Base-by-base conservation (phyloP, 495 filamentous ascomycete genomes). In the Penicillium angulare region DNA sequence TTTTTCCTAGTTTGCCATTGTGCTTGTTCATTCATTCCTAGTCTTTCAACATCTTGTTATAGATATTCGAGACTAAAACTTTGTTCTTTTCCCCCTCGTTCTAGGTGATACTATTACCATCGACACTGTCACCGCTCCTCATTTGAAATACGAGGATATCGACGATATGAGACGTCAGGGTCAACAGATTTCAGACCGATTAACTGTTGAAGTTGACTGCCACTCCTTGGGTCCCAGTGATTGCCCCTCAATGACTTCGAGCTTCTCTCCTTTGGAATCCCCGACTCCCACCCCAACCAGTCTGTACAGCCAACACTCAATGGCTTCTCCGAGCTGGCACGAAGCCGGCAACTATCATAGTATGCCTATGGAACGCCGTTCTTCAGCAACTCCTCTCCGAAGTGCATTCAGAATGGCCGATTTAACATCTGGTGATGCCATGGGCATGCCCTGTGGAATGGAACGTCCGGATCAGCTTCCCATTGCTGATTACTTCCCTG, bases 241-340 rank as follows among this genome's bases (percentile, higher is more conserved):
- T 47, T 76, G 71, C 57, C 71, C 69, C n/a, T 75, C 71, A 16
- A 75, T 73, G 69, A 67, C 58, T 36, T 72, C 71, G 7, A 74
- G 68, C 50, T 76, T 73, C 52, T 76, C 72, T 32, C 69, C 70
- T 45, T 57, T 74, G 56, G 72, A 75, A 43, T 76, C 73, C 24
- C 72, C 72, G 0, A 75, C 67, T 18, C 70, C 70, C 1, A 76
- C 73, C 1, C 73, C 73, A 5, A 74, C 72, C 15, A 75, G 68
- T 50, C 55, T 74, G 16, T 75, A 75, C 52, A 74, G 73, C 43
- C 70, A 75, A 41, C 59, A 63, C 27, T 71, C 72, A 1, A 43
- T 76, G 49, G 66, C 69, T 21, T 75, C 72, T 0, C 72, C 73
- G 1, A 56, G 61, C 5, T 76, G 73, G 73, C 73, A 68, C 46